Base-by-base conservation (phyloP, 192 early-diverging fungal species). In the Mortierella hygrophila region DNA sequence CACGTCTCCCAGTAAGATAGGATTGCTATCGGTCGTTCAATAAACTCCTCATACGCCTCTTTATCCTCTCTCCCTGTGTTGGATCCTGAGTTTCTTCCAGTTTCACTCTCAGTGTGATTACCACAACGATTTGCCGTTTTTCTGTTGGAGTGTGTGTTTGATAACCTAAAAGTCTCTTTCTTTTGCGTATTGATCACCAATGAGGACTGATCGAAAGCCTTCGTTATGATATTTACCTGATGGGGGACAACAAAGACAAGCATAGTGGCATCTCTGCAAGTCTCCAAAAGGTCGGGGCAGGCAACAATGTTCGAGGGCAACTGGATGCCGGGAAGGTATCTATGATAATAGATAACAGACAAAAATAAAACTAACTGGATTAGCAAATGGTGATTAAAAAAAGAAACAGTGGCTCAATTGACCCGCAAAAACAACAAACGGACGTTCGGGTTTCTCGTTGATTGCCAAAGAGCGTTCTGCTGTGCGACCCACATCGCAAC, bases 231-330 rank as follows among this genome's bases (percentile, higher is more conserved):
- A 46, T 54, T 46, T 85, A 91, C 91, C 91, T 98, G 97, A 88
- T 99, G 97, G 69, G 97, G 98, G 69, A 99, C 91, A 21, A 99
- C 97, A 87, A 99, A 97, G 42, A 99, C 93, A 21, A 99, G 91
- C 54, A 98, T 90, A n/a, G 95, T 97, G 23, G 98, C 97, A 74
- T 90, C 96, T 75, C 93, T 82, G 72, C 95, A 94, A 7, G 96
- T 93, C 68, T 97, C 90, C 13, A 93, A 82, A 3, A 99, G 86
- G 87, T 98, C 95, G 4, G 98, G 93, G 54, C 94, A 92, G 26
- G 98, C 98, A 35, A 94, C 90, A 26, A 99, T 90, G 87, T 98
- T 98, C 18, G 91, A 85, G 4, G 98, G 97, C 75, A 99, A 89
- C 73, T 91, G 90, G 80, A 97, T 92, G 42, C 95, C 94, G 18